These are phyloP conservation scores for Geotrichum armillariae DNA, from an alignment of 1,139 yeast genomes.

Conservation along the genomic window DNA sequence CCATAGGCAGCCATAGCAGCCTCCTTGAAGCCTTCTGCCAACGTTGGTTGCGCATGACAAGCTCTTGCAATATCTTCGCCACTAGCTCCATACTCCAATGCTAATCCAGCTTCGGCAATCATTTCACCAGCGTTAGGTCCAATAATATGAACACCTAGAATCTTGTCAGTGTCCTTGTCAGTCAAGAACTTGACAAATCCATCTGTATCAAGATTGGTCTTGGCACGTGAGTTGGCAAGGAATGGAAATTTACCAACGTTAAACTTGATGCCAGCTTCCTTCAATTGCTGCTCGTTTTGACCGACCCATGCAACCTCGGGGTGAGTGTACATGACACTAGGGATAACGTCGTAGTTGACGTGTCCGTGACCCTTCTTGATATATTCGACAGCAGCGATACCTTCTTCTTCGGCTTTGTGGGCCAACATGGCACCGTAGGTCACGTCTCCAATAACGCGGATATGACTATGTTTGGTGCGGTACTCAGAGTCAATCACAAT, in stretches of 20 bases:
- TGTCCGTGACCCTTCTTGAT: constrained; percentile 94
- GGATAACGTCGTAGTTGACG: constrained; percentile 96
- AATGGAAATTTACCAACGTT: constrained; percentile 98
- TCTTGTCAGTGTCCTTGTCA: constrained; percentile 96
- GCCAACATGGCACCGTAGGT: constrained; percentile 99
- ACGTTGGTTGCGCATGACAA: constrained; percentile 98
- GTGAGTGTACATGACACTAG: constrained; percentile 97
- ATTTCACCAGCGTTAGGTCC: constrained; percentile 99
- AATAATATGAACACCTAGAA: constrained; percentile 94
- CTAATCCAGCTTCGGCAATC: constrained; percentile 98
- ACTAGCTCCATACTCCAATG: constrained; percentile 97
- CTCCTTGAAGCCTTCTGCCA: constrained; percentile 97
- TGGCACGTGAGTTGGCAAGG: constrained; percentile 98
- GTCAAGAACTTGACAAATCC: constrained; percentile 96
- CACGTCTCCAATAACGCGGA: constrained; percentile 97
- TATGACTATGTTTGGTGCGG: constrained; percentile 89
- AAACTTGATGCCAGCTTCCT: constrained; percentile 89
- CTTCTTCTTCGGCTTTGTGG: constrained; percentile 99
- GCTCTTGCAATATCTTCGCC: constrained; percentile 97
- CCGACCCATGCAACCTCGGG: constrained; percentile 99
- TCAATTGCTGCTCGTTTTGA: constrained; percentile 91
- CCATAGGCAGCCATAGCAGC: constrained; percentile 93
- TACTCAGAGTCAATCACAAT: constrained; percentile 91
- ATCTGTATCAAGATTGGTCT: constrained; percentile 95
- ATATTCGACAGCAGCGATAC: constrained; percentile 96